Evolutionary conservation across 2,329 filamentous ascomycete species (phyloP).

Genomic region (Torrubiellomyces zombiae): DNA sequence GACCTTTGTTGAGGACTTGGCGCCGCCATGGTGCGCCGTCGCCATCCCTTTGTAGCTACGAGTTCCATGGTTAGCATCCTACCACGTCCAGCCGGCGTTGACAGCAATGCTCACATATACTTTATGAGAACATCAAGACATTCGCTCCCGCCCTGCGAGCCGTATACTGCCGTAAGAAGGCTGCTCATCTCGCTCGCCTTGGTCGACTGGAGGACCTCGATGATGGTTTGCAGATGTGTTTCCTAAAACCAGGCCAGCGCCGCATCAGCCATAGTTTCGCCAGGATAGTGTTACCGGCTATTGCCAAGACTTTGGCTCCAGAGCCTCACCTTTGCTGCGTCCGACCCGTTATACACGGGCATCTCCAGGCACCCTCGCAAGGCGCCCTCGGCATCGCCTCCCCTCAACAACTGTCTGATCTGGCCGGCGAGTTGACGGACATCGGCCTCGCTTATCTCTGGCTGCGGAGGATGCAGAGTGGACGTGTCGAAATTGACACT

Average conservation of each 20-base stretch:
- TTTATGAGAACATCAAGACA: conserved; percentile 91
- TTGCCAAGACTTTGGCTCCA: too few species aligned
- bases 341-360: conserved; percentile 54
- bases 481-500: conserved; percentile 79
- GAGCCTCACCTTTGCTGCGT: conserved; percentile 40
- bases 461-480: conserved; percentile 61
- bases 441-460: conserved; percentile 60
- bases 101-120: conserved; percentile 54
- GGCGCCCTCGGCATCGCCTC: conserved; percentile 76
- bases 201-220: conserved; percentile 90
- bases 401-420: conserved; percentile 73
- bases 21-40: conserved; percentile 21
- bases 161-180: conserved; percentile 67
- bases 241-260: conserved; percentile 36
- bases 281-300: too few species aligned
- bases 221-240: conserved; percentile 69
- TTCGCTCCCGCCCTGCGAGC: conserved; percentile 63
- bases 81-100: too few species aligned
- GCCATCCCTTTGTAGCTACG: conserved; percentile 82
- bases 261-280: background rate
- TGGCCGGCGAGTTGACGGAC: conserved; percentile 64
- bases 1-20: conserved; percentile 28
- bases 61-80: background rate
- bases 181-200: conserved; percentile 91
- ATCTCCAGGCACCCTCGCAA: conserved; percentile 71